Base-by-base conservation (phyloP, 495 filamentous ascomycete genomes). In the Podospora conica region DNA sequence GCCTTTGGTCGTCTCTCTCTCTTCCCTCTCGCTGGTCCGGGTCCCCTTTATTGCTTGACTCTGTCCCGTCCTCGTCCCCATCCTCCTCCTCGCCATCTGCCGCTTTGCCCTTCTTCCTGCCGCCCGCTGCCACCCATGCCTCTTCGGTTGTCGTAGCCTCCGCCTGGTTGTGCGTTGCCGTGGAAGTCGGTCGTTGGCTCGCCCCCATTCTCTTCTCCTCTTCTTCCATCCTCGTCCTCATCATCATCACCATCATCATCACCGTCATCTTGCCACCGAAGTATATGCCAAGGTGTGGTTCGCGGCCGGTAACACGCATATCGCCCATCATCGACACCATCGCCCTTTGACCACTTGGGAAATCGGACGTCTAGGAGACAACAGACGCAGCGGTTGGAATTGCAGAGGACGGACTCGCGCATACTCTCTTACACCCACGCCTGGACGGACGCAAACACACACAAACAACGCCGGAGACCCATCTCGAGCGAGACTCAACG, bases 111-210 rank as follows among this genome's bases (percentile, higher is more conserved):
- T 40, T 55, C 12, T 53, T 40, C 63, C 63, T 58, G 54, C 11
- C 55, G 55, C 21, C 28, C 25, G 23, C 55, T 57, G 55, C 55
- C 25, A 27, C 55, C 15, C 25, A 27, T 57, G 55, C 55, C 22
- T 57, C 5, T 64, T 33, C 55, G 57, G 63, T 25, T 58, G 55
- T 48, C 25, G 63, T 57, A 57, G 55, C 40, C 63, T 63, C 53
- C 53, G 21, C 67, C 53, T 63, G 54, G 53, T 60, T 61, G 53
- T 22, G 40, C 22, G 58, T 55, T 66, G 59, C 60, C 27, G 57
- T 25, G 27, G 55, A 33, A 65, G 65, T 67, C 65, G 65, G 65
- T 66, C 65, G 65, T 66, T 62, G 65, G 53, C 59, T 56, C 53
- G 23, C 27, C 15, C 27, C 31, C 23, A 9, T 58, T 58, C 40